phyloP scores from a whole-genome alignment of 192 early-diverging fungal genomes.

The Geosiphon pyriformis region DNA sequence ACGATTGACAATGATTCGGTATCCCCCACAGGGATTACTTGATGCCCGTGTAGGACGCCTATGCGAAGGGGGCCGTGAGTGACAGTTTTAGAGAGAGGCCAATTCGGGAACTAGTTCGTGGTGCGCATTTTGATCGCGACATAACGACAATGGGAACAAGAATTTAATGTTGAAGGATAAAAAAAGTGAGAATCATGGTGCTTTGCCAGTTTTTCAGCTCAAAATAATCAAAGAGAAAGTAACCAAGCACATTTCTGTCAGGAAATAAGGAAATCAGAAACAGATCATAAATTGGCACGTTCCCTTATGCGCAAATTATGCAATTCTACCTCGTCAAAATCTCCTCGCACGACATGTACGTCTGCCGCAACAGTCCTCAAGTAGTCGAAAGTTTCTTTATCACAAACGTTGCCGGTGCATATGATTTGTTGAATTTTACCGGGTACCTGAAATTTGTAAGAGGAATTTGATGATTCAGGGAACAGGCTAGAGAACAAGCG shows the following conservation, averaged over 20 bases:
- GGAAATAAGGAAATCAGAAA: no score
- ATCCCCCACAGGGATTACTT: conserved; percentile 77
- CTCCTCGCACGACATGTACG: conserved; percentile 72
- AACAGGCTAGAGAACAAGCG: no score
- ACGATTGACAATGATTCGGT: conserved; percentile 63
- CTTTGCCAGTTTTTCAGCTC: no score
- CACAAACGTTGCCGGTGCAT: conserved; percentile 84
- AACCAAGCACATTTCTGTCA: no score
- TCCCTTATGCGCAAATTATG: no score
- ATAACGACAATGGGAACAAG: no score
- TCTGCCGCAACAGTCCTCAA: conserved; percentile 75
- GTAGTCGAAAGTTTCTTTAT: conserved; percentile 83
- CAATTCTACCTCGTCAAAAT: conserved; percentile 82
- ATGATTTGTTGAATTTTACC: conserved; percentile 97
- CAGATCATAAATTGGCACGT: no score
- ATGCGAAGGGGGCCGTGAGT: conserved; percentile 56
- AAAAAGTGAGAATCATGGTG: no score
- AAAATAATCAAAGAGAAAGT: no score
- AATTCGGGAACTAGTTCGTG: conserved; percentile 42
- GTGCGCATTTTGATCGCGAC: no score
- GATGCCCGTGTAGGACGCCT: conserved; percentile 84
- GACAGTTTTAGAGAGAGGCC: conserved; percentile 62
- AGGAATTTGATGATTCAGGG: no score
- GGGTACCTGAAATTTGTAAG: conserved; percentile 55
- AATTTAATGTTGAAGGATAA: no score